Evolutionary conservation across 768 basidiomycete genomes (phyloP).

Genomic region (Lactarius tabidus): DNA sequence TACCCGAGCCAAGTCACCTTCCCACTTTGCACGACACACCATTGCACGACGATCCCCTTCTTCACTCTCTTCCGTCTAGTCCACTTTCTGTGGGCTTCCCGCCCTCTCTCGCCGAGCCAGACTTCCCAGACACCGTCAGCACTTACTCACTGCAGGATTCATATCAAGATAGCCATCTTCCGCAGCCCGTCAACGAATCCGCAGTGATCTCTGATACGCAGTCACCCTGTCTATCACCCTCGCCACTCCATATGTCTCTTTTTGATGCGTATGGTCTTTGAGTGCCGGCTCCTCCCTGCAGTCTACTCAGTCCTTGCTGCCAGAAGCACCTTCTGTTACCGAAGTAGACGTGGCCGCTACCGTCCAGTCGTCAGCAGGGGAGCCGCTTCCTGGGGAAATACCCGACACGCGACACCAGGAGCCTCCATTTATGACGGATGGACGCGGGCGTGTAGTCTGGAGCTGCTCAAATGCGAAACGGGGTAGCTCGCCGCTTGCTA

Average conservation of each 20-base stretch:
- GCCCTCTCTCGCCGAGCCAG: neutral
- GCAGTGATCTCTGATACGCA: neutral
- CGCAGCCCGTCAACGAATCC: neutral
- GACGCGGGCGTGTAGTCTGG: slow-evolving; percentile 36
- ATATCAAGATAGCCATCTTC: neutral
- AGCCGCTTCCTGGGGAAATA: neutral
- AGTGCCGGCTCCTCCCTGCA: neutral
- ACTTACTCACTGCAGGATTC: neutral
- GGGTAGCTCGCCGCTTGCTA: slow-evolving; percentile 3
- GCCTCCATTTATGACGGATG: slow-evolving; percentile 36
- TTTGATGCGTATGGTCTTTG: neutral
- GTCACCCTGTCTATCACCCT: slow-evolving; percentile 6
- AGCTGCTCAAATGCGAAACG: slow-evolving; percentile 28
- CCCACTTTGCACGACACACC: neutral
- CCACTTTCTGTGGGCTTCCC: neutral
- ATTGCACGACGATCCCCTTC: slow-evolving; percentile 6
- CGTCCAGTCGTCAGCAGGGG: neutral
- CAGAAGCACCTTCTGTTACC: neutral
- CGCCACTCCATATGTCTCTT: neutral
- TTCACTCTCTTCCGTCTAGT: slow-evolving; percentile 4
- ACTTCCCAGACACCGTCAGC: neutral
- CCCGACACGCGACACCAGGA: slow-evolving; percentile 18
- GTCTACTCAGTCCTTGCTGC: neutral
- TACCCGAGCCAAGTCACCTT: neutral
- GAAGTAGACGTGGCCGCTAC: neutral